phyloP scores from a whole-genome alignment of 331 rosid genomes.

The Quercus lobata region DNA sequence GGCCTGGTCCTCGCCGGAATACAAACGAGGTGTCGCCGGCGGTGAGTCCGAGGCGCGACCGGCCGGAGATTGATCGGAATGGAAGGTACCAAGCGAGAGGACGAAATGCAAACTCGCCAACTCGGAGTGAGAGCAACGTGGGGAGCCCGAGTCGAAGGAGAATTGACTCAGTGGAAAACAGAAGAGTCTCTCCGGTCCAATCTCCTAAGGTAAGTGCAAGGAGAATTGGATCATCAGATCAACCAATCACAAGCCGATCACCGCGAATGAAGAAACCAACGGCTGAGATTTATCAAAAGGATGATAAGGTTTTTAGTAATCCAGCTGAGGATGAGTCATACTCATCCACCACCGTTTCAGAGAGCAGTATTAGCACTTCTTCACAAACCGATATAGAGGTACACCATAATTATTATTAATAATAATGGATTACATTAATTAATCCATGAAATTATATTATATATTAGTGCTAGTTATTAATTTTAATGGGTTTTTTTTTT shows the following conservation, averaged over 20 bases:
- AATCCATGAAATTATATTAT: not conserved
- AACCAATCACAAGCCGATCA: slow-evolving; percentile 39
- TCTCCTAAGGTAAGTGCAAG: slow-evolving; percentile 54
- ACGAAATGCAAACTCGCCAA: slow-evolving; percentile 32
- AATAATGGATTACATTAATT: not conserved
- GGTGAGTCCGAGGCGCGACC: slow-evolving; percentile 36
- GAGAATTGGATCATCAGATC: slow-evolving; percentile 36
- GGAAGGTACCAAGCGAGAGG: slow-evolving; percentile 33
- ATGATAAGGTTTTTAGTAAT: slow-evolving; percentile 14
- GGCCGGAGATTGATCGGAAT: slow-evolving; percentile 36
- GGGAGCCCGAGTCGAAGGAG: slow-evolving; percentile 56
- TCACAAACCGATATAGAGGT: slow-evolving; percentile 84
- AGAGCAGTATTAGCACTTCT: slow-evolving; percentile 53
- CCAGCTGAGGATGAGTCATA: slow-evolving; percentile 67
- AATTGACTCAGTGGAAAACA: slow-evolving; percentile 43
- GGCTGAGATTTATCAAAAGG: slow-evolving; percentile 22
- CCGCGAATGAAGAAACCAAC: slow-evolving; percentile 49
- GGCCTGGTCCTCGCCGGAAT: slow-evolving; percentile 39
- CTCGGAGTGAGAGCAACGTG: slow-evolving; percentile 27
- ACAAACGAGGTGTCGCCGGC: slow-evolving; percentile 20
- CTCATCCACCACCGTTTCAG: slow-evolving; percentile 62
- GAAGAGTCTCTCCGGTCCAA: slow-evolving; percentile 64
- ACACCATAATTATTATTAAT: not conserved
- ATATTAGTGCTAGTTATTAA: not conserved
- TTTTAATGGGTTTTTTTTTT: not conserved